Evolutionary conservation across 352 stramenopile genomes (phyloP).

Genomic region (Globisporangium takayamanum): DNA sequence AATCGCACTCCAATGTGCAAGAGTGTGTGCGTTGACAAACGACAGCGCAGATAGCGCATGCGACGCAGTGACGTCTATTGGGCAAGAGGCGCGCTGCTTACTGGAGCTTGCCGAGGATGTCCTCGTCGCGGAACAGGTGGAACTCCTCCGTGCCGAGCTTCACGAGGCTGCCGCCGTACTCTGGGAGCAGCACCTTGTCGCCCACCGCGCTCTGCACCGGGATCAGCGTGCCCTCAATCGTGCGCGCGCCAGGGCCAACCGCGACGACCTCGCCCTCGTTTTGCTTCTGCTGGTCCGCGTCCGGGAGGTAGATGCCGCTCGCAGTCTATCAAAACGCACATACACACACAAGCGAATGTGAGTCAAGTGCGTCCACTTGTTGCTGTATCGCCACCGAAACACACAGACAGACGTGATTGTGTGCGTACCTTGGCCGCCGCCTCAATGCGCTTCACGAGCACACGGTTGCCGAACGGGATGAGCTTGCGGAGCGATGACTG

Average conservation of each 20-base stretch:
- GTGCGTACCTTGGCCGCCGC: constrained; percentile 72
- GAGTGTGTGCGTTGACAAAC: background rate
- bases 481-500: constrained; percentile 73
- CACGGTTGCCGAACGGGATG: constrained; percentile 92
- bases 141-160: constrained; percentile 91
- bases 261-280: constrained; percentile 93
- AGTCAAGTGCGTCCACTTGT: background rate
- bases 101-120: constrained; percentile 96
- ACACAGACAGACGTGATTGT: background rate
- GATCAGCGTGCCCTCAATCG: constrained; percentile 86
- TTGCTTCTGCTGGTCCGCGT: constrained; percentile 89
- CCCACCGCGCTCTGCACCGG: constrained; percentile 83
- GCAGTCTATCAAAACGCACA: constrained; percentile 55
- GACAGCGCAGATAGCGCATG: background rate
- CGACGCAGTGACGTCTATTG: too few relatives aligned
- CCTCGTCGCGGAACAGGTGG: constrained; percentile 94
- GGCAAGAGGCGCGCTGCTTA: constrained; percentile 23
- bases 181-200: constrained; percentile 94
- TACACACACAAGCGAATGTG: background rate
- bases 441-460: constrained; percentile 91
- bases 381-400: background rate
- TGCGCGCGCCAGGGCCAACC: constrained; percentile 89
- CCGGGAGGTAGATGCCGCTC: constrained; percentile 92
- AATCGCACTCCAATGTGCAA: too few relatives aligned
- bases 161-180: constrained; percentile 93